phyloP scores from a whole-genome alignment of 169 alveolate genomes.

The Plasmodium fragile region DNA sequence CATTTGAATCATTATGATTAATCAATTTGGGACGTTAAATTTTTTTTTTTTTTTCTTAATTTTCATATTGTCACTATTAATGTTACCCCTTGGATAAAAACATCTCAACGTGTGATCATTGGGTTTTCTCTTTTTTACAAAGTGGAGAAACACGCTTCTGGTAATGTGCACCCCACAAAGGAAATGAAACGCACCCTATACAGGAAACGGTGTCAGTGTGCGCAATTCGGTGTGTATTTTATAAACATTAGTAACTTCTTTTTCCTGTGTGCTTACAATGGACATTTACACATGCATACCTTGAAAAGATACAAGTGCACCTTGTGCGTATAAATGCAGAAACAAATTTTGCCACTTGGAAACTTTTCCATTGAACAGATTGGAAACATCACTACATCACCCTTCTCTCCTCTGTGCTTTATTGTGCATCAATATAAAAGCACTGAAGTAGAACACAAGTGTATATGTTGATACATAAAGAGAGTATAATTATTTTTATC shows the following conservation, averaged over 20 bases:
- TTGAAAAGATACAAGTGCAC: neutral
- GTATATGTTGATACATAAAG: neutral
- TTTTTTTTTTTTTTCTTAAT: too few relatives aligned
- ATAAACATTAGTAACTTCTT: neutral
- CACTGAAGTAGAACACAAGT: neutral
- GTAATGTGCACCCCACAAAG: neutral
- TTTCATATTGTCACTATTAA: neutral
- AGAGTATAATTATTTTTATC: neutral
- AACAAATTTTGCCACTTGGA: neutral
- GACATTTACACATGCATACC: neutral
- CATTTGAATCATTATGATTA: neutral
- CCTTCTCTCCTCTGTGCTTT: neutral
- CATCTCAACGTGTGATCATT: neutral
- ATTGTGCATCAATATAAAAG: neutral
- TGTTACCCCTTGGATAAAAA: neutral
- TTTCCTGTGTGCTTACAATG: neutral
- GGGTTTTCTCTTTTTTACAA: neutral
- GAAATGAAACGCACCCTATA: neutral
- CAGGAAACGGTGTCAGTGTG: neutral
- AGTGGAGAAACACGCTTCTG: neutral
- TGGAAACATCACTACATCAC: neutral
- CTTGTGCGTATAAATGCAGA: neutral
- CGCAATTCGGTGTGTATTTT: neutral
- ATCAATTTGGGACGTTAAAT: neutral
- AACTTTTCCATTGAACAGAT: neutral